Evolutionary conservation across 768 basidiomycete species (phyloP).

Genomic region (Leucosporidium scottii): DNA sequence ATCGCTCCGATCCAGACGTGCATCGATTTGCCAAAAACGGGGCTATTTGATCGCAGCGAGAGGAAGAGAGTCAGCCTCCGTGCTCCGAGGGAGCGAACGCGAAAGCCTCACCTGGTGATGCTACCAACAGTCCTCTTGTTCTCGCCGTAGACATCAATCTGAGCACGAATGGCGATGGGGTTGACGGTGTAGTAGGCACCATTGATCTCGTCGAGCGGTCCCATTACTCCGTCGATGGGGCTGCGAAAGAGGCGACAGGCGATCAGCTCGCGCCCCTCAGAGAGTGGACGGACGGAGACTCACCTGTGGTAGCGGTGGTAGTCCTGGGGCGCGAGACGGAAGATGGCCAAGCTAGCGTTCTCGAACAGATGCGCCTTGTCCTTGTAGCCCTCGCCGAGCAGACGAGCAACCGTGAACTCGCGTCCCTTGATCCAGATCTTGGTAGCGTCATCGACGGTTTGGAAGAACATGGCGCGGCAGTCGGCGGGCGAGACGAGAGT

Average conservation of each 20-base stretch:
- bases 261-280: no score
- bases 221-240: conserved; percentile 76
- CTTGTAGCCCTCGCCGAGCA: conserved; percentile 73
- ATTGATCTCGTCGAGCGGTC: conserved; percentile 68
- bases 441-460: conserved; percentile 76
- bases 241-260: conserved; percentile 49
- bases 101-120: conserved; percentile 52
- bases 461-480: conserved; percentile 91
- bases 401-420: conserved; percentile 71
- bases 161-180: conserved; percentile 84
- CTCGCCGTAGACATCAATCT: conserved; percentile 84
- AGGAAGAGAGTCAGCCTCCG: background rate
- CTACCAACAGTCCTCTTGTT: conserved; percentile 88
- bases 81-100: no score
- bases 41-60: conserved; percentile 44
- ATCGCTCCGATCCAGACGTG: conserved; percentile 76
- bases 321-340: conserved; percentile 78
- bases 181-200: conserved; percentile 94
- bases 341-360: conserved; percentile 80
- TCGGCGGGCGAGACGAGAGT: conserved; percentile 85
- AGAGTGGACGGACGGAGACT: no score
- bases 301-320: conserved; percentile 72
- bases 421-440: conserved; percentile 94
- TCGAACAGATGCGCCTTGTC: conserved; percentile 61
- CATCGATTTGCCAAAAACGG: conserved; percentile 85